Evolutionary conservation across 2,329 filamentous ascomycete species (phyloP), one percentile per base, ranked within the genome.

Genomic region (Phyllosticta capitalensis): DNA sequence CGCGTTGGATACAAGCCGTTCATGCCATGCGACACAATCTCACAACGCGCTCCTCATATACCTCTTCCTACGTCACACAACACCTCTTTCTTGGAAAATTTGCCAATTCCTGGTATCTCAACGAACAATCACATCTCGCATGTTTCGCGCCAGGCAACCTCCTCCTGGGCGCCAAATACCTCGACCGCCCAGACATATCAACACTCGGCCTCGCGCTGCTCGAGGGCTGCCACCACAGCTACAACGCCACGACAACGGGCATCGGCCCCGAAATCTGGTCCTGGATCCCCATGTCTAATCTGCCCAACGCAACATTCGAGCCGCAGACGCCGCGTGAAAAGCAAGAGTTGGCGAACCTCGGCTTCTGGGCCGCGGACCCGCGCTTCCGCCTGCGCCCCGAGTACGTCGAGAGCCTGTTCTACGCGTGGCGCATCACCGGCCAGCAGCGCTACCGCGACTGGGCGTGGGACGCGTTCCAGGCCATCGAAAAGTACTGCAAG

Each of bases 381-480:
- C 21, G 58, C 17, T 75, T 70, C 64, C 68, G 68, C 45, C 70
- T 72, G 17, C 67, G 73, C 1, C 72, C 73, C 3, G 72, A 75
- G 64, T 75, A 75, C 56, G 67, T 74, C 2, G 73, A 75, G 59
- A 68, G 66, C 4, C 61, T 76, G 9, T 76, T 76, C 65, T 74
- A 74, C 58, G 73, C 71, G 6, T 75, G 68, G 65, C 71, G 74
- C 59, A 71, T 75, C 52, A 75, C 72, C 0, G 74, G 74, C 45
- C 67, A 75, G 50, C 59, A 66, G 21, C 68, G 73, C 3, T 76
- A 72, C 50, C 69, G 73, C 24, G 68, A 73, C 1, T 75, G 73
- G 73, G 73, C 74, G 5, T 76, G 74, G 74, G 73, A 75, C 48
- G 72, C 70, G 3, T 76, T 73, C 57, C 57, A 63, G 0, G 71